A percentile compares a stretch with the other conserved stretches of the same genome.
phyloP scores from a whole-genome alignment of 2,329 filamentous ascomycete species.

The Neurospora sp. region DNA sequence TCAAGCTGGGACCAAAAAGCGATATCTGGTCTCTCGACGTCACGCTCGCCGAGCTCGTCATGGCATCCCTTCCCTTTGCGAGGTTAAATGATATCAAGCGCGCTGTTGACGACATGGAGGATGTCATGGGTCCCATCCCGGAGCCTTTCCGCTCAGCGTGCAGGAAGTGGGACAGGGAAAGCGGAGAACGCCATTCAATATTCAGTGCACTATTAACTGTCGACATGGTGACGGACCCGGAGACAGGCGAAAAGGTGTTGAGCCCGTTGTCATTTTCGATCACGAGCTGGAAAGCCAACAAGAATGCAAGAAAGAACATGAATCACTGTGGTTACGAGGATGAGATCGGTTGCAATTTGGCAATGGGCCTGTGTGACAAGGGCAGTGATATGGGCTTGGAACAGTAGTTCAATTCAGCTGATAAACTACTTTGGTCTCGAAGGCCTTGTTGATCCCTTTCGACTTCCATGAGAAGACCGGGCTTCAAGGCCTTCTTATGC shows the following conservation, averaged over 20 bases:
- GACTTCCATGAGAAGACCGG: too few species aligned
- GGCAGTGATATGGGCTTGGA: too few species aligned
- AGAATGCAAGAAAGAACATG: too few species aligned
- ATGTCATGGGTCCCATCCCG: slow-evolving; percentile 6
- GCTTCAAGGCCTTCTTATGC: too few species aligned
- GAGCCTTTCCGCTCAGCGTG: not conserved
- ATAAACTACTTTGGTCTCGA: too few species aligned
- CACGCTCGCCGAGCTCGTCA: not conserved
- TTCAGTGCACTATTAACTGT: not conserved
- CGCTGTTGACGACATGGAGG: not conserved
- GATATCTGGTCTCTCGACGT: slow-evolving; percentile 10
- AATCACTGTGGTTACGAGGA: not conserved
- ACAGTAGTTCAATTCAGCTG: too few species aligned
- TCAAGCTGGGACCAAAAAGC: not conserved
- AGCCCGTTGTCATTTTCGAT: not conserved
- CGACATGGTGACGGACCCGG: not conserved
- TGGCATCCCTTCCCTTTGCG: not conserved
- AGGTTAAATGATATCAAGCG: too few species aligned
- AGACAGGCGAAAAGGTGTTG: not conserved
- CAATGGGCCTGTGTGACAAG: not conserved
- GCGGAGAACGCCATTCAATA: not conserved
- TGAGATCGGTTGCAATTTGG: not conserved
- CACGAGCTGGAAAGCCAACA: not conserved
- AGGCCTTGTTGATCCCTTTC: too few species aligned
- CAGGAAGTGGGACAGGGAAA: not conserved